Percentiles rank a stretch among this genome's conserved stretches.
Conservation (phyloP, 179 eudicot genomes). For the Drosera spatulata region DNA sequence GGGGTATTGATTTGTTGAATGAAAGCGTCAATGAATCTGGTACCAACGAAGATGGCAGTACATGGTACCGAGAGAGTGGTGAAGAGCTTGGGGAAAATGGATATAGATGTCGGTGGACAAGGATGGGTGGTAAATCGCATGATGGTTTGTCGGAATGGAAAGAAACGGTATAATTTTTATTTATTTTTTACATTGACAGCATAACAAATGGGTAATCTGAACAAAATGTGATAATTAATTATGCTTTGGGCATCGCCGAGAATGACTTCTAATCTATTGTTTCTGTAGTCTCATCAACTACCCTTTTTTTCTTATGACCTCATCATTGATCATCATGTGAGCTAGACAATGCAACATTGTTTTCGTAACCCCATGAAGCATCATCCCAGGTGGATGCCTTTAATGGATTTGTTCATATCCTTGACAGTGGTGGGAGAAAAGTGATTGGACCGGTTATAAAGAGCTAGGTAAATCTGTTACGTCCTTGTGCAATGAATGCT, state of each 20-base stretch:
- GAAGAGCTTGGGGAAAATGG: slow-evolving; percentile 90
- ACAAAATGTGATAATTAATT: too few species aligned
- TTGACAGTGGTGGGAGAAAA: slow-evolving; percentile 99
- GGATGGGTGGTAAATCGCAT: slow-evolving; percentile 85
- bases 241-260: too few species aligned
- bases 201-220: too few species aligned
- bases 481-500: too few species aligned
- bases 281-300: too few species aligned
- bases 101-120: slow-evolving; percentile 88
- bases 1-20: slow-evolving; percentile 79
- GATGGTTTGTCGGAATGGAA: slow-evolving; percentile 92
- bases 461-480: slow-evolving; percentile 65
- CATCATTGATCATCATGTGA: neutral
- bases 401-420: slow-evolving; percentile 74
- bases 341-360: slow-evolving; percentile 12
- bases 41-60: slow-evolving; percentile 84
- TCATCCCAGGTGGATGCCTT: slow-evolving; percentile 54
- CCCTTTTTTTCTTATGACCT: too few species aligned
- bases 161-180: slow-evolving; percentile 59
- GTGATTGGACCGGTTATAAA: slow-evolving; percentile 99
- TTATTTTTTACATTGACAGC: too few species aligned
- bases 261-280: too few species aligned
- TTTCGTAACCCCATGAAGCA: slow-evolving; percentile 38
- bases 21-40: slow-evolving; percentile 71
- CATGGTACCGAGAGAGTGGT: slow-evolving; percentile 87